Evolutionary conservation across 768 basidiomycete genomes (phyloP).

Genomic region (Phlebiopsis gigantea): DNA sequence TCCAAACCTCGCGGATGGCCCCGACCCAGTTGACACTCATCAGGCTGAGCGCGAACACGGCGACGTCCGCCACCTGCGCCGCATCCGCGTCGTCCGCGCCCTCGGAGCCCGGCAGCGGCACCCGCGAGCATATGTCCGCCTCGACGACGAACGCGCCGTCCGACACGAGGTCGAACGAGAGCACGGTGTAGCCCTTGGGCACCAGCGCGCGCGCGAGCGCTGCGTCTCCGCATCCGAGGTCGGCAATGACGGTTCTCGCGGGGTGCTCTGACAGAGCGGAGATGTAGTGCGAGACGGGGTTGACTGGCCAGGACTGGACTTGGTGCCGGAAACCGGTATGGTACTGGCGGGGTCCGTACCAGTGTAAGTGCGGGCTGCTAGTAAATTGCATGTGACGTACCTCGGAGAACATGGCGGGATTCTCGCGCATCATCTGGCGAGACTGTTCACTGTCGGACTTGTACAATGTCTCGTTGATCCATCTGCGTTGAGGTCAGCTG

Average conservation of each 20-base stretch:
- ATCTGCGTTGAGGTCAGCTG: slow-evolving; percentile 36
- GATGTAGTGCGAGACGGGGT: slow-evolving; percentile 85
- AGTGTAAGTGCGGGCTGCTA: background rate
- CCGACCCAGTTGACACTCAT: slow-evolving; percentile 98
- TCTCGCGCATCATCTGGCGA: slow-evolving; percentile 75
- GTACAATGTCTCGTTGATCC: slow-evolving; percentile 92
- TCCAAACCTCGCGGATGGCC: slow-evolving; percentile 84
- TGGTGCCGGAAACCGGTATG: slow-evolving; percentile 89
- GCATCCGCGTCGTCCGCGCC: slow-evolving; percentile 39
- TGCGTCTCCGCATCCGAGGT: slow-evolving; percentile 95
- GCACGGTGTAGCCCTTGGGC: slow-evolving; percentile 60
- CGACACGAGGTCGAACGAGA: slow-evolving; percentile 80
- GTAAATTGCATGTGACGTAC: slow-evolving; percentile 40
- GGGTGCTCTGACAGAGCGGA: slow-evolving; percentile 59
- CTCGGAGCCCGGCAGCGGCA: slow-evolving; percentile 85
- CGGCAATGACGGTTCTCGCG: slow-evolving; percentile 69
- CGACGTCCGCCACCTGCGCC: slow-evolving; percentile 84
- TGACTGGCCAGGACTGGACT: slow-evolving; percentile 89
- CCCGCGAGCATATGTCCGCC: slow-evolving; percentile 77
- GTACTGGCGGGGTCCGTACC: slow-evolving; percentile 58
- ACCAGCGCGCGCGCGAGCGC: slow-evolving; percentile 71
- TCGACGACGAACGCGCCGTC: slow-evolving; percentile 74
- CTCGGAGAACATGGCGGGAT: slow-evolving; percentile 78
- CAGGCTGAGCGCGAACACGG: slow-evolving; percentile 89
- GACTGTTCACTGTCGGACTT: slow-evolving; percentile 77